phyloP scores from a whole-genome alignment of 768 basidiomycete genomes.

The Kondoa malvinella region DNA sequence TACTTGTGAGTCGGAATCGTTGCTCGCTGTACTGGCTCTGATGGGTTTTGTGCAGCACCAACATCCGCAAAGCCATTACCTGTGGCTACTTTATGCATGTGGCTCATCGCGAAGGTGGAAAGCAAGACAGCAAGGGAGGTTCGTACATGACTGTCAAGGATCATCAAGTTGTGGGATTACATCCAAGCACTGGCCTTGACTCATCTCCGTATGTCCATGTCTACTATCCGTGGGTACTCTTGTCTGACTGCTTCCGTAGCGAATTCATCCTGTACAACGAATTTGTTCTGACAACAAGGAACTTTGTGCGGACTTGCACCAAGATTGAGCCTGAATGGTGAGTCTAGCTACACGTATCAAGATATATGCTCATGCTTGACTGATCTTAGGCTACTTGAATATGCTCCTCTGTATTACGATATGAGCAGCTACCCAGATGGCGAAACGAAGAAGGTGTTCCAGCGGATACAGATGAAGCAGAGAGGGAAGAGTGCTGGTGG shows the following conservation, averaged over 20 bases:
- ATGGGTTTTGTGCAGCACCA: slow-evolving; percentile 28
- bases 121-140: slow-evolving; percentile 51
- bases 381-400: slow-evolving; percentile 45
- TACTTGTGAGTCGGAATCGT: slow-evolving; percentile 30
- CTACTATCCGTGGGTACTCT: slow-evolving; percentile 37
- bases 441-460: slow-evolving; percentile 51
- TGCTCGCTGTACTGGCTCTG: slow-evolving; percentile 2
- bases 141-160: slow-evolving; percentile 86
- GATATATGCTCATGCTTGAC: slow-evolving; percentile 1
- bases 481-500: slow-evolving; percentile 33
- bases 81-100: slow-evolving; percentile 98
- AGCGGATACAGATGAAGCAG: slow-evolving; percentile 43
- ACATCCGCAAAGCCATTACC: slow-evolving; percentile 65
- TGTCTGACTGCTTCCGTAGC: slow-evolving; percentile 28
- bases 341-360: slow-evolving; percentile 22
- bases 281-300: slow-evolving; percentile 69
- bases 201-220: slow-evolving; percentile 41
- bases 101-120: slow-evolving; percentile 57
- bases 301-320: slow-evolving; percentile 78
- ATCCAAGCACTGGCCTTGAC: slow-evolving; percentile 75
- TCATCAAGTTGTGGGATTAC: slow-evolving; percentile 67
- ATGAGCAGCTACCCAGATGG: slow-evolving; percentile 46
- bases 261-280: slow-evolving; percentile 27
- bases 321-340: slow-evolving; percentile 77
- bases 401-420: slow-evolving; percentile 54